These are phyloP conservation scores for Cercospora sojina DNA, from an alignment of 2,329 filamentous ascomycete species.

Conservation along the genomic window DNA sequence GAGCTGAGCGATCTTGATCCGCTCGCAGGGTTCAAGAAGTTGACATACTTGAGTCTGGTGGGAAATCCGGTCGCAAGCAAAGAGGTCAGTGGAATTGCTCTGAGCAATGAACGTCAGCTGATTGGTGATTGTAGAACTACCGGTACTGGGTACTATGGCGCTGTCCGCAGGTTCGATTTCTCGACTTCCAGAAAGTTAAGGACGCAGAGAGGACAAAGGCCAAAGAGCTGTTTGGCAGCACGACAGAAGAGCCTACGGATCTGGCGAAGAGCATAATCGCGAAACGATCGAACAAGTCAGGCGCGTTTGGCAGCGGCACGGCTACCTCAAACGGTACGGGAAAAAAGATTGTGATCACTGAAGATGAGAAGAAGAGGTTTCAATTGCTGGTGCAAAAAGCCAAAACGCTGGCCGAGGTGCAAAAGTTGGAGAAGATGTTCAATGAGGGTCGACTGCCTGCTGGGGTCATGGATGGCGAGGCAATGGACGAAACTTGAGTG, in stretches of 20 bases:
- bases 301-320: slow-evolving; percentile 52
- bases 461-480: slow-evolving; percentile 32
- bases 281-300: slow-evolving; percentile 64
- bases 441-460: slow-evolving; percentile 80
- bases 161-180: slow-evolving; percentile 78
- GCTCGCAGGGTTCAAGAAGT: slow-evolving; percentile 63
- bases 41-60: slow-evolving; percentile 77
- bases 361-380: slow-evolving; percentile 80
- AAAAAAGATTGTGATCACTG: slow-evolving; percentile 60
- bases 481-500: slow-evolving; percentile 39
- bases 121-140: slow-evolving; percentile 66
- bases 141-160: slow-evolving; percentile 88
- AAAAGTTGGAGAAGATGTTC: slow-evolving; percentile 83
- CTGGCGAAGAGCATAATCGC: slow-evolving; percentile 83
- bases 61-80: slow-evolving; percentile 91
- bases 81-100: slow-evolving; percentile 65
- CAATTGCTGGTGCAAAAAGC: slow-evolving; percentile 86
- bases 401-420: slow-evolving; percentile 86
- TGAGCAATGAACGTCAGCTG: not conserved
- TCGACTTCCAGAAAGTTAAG: slow-evolving; percentile 91
- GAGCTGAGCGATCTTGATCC: slow-evolving; percentile 87
- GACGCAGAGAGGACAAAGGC: slow-evolving; percentile 76
- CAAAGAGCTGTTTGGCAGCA: slow-evolving; percentile 77
- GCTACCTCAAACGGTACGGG: slow-evolving; percentile 42
- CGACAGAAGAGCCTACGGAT: slow-evolving; percentile 68